Percentiles rank a stretch among this genome's conserved stretches.
Evolutionary conservation across 441 rosid species (phyloP).

Genomic region (Croton laevigatus): DNA sequence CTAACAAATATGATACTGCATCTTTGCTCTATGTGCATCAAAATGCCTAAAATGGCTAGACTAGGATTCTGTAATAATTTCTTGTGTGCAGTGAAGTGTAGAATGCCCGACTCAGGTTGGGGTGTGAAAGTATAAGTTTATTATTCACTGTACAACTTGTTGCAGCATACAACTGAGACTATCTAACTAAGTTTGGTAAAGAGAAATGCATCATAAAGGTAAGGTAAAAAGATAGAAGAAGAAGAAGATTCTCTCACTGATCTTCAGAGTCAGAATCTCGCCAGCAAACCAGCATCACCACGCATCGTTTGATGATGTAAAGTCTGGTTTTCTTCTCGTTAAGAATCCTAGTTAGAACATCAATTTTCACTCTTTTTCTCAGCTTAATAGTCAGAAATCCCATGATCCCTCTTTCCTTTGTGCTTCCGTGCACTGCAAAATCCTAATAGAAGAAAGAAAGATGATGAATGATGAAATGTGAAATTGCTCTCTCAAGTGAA

Average conservation of each 20-base stretch:
- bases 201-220: neutral
- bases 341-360: conserved; percentile 20
- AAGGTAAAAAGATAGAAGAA: neutral
- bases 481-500: neutral
- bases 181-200: neutral
- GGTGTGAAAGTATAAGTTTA: no score
- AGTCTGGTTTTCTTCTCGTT: conserved; percentile 37
- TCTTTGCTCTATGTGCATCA: no score
- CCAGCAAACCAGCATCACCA: conserved; percentile 44
- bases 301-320: conserved; percentile 37
- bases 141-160: no score
- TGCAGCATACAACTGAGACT: no score
- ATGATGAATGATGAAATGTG: neutral
- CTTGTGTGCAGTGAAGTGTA: no score
- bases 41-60: no score
- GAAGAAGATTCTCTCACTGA: conserved; percentile 5
- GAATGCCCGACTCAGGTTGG: no score
- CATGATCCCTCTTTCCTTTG: neutral
- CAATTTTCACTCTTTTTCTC: conserved; percentile 17
- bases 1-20: no score
- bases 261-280: conserved; percentile 29
- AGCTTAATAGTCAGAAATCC: conserved; percentile 20
- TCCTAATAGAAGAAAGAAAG: no score
- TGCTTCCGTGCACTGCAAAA: no score
- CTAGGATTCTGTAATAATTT: no score